phyloP scores from a whole-genome alignment of 108 stramenopile species.

The Skeletonema tropicum region DNA sequence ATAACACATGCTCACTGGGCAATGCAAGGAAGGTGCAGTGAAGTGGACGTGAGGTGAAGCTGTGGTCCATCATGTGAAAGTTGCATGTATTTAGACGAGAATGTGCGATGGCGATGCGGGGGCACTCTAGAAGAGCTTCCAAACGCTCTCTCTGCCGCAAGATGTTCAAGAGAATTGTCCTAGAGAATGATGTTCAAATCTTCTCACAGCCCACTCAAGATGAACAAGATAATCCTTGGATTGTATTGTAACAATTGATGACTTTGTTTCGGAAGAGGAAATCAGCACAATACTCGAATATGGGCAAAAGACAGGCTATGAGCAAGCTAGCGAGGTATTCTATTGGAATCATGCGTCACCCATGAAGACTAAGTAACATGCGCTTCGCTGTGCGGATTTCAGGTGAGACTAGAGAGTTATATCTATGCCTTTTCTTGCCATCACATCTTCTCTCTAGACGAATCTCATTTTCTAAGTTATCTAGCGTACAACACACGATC shows the following conservation, averaged over 20 bases:
- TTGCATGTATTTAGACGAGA: slow-evolving; percentile 76
- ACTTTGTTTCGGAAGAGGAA: slow-evolving; percentile 71
- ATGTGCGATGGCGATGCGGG: slow-evolving; percentile 66
- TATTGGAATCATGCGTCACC: slow-evolving; percentile 56
- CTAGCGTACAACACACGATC: no score
- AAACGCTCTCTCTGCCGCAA: no score
- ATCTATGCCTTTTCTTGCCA: slow-evolving; percentile 30
- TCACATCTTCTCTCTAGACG: not conserved
- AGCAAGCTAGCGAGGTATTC: slow-evolving; percentile 71
- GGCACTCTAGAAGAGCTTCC: slow-evolving; percentile 27
- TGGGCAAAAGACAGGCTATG: slow-evolving; percentile 55
- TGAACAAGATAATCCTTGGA: slow-evolving; percentile 59
- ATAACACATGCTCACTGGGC: slow-evolving; percentile 76
- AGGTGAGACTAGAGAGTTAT: not conserved
- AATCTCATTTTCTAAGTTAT: not conserved
- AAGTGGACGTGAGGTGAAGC: slow-evolving; percentile 69
- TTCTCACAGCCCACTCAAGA: slow-evolving; percentile 56
- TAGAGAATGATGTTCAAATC: slow-evolving; percentile 57
- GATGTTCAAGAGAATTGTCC: slow-evolving; percentile 76
- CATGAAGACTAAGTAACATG: slow-evolving; percentile 37
- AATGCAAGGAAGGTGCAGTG: slow-evolving; percentile 75
- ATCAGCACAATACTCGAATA: slow-evolving; percentile 59
- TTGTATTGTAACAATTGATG: slow-evolving; percentile 82
- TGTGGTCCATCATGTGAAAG: slow-evolving; percentile 74
- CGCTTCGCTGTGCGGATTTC: slow-evolving; percentile 62